Evolutionary conservation across 768 basidiomycete genomes (phyloP).

Genomic region (Boletus rubroflammeus): DNA sequence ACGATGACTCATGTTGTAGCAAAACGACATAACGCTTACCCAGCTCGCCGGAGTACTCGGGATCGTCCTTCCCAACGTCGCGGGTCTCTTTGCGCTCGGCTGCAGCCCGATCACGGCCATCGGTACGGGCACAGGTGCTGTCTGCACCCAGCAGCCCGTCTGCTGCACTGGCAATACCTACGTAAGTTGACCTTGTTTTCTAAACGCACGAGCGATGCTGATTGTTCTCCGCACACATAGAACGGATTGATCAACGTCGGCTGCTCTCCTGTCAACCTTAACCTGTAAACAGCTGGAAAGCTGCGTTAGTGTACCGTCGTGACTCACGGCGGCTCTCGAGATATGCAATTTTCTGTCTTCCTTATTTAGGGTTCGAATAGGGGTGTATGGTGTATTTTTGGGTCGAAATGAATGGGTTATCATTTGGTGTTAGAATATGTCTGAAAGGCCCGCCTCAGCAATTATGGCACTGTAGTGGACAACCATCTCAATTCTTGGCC

Average conservation of each 20-base stretch:
- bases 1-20: neutral
- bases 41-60: neutral
- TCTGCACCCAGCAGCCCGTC: constrained; percentile 14
- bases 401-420: no score
- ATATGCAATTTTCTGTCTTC: no score
- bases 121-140: neutral
- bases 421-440: no score
- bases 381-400: no score
- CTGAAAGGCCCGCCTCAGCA: no score
- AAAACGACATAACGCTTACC: neutral
- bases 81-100: neutral
- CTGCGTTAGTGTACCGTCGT: no score
- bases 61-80: neutral
- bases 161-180: constrained; percentile 14
- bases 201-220: neutral
- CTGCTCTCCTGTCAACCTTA: constrained; percentile 3
- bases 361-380: no score
- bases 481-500: no score
- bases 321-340: neutral
- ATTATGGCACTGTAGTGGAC: no score
- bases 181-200: constrained; percentile 1
- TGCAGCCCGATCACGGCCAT: constrained; percentile 2
- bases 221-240: neutral
- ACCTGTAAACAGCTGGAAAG: neutral
- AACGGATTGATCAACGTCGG: constrained; percentile 5